Evolutionary conservation across 306 rosid genomes (phyloP).

Genomic region (Vachellia collinsii): DNA sequence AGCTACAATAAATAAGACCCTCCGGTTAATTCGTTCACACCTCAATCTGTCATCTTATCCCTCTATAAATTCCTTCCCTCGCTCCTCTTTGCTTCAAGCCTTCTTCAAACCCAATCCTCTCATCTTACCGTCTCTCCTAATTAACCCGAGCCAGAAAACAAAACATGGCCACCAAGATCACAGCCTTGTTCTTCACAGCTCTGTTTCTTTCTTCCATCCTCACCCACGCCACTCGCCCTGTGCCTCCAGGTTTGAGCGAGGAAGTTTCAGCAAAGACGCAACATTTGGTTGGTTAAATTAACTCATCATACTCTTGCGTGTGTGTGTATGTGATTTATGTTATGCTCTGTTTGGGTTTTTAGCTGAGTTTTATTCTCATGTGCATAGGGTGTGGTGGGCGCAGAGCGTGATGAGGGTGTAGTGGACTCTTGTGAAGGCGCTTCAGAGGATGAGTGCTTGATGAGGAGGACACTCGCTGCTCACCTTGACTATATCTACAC

Average conservation of each 20-base stretch:
- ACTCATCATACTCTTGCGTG: neutral
- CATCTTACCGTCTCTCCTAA: neutral
- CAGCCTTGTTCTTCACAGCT: constrained; percentile 38
- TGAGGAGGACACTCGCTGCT: constrained; percentile 54
- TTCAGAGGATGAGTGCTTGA: constrained; percentile 56
- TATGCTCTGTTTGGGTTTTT: neutral
- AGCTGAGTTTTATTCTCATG: neutral
- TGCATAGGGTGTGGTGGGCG: constrained; percentile 29
- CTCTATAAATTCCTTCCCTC: constrained; percentile 41
- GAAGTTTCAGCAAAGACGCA: constrained; percentile 2
- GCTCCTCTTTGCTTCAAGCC: constrained; percentile 15
- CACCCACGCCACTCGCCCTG: constrained; percentile 40
- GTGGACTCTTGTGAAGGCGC: constrained; percentile 47
- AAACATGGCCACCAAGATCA: constrained; percentile 42
- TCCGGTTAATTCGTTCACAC: constrained; percentile 35
- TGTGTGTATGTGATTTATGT: neutral
- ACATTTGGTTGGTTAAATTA: constrained; percentile 26
- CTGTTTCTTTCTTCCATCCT: constrained; percentile 42
- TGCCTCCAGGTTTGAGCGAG: constrained; percentile 32
- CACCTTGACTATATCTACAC: constrained; percentile 66
- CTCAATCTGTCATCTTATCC: constrained; percentile 2
- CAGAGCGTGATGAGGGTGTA: neutral
- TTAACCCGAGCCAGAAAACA: neutral
- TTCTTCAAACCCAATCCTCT: neutral
- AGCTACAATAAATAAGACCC: constrained; percentile 21